These are phyloP conservation scores for Fistulinella prunicolor DNA, from an alignment of 768 basidiomycete species.

Conservation along the genomic window DNA sequence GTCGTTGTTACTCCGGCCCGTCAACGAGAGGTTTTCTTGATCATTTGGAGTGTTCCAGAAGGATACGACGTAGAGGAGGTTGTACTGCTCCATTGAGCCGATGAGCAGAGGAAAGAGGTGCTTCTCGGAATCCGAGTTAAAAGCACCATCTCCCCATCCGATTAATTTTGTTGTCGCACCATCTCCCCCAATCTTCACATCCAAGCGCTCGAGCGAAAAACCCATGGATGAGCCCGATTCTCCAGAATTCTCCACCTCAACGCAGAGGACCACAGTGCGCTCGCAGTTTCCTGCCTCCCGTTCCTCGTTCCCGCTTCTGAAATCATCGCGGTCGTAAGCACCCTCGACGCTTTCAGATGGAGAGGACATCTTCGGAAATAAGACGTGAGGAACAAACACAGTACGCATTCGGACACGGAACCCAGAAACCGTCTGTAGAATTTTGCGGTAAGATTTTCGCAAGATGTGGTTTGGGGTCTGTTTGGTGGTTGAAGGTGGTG, in stretches of 20 bases:
- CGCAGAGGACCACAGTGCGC: slow-evolving; percentile 82
- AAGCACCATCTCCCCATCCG: slow-evolving; percentile 44
- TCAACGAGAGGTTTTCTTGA: slow-evolving; percentile 36
- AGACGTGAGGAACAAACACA: slow-evolving; percentile 82
- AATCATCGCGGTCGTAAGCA: slow-evolving; percentile 27
- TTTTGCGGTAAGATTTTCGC: slow-evolving; percentile 82
- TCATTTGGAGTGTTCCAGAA: slow-evolving; percentile 68
- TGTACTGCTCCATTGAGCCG: slow-evolving; percentile 76
- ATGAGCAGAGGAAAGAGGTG: slow-evolving; percentile 69
- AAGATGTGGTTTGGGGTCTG: slow-evolving; percentile 61
- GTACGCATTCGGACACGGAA: slow-evolving; percentile 94
- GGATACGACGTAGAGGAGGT: slow-evolving; percentile 86
- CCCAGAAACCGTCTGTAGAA: slow-evolving; percentile 74
- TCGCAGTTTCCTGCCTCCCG: slow-evolving; percentile 73
- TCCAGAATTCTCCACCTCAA: slow-evolving; percentile 84
- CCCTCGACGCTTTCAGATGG: slow-evolving; percentile 31
- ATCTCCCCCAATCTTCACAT: slow-evolving; percentile 72
- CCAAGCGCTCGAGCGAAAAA: slow-evolving; percentile 74
- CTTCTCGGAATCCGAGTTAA: slow-evolving; percentile 34
- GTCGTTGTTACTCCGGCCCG: slow-evolving; percentile 31
- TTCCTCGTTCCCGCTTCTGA: slow-evolving; percentile 48
- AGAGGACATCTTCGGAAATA: slow-evolving; percentile 47
- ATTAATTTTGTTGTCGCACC: slow-evolving; percentile 51
- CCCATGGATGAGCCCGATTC: slow-evolving; percentile 57
- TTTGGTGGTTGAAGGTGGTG: slow-evolving; percentile 46